These are phyloP conservation scores for Gossypium mustelinum DNA, from an alignment of 345 rosid genomes.

Conservation along the genomic window DNA sequence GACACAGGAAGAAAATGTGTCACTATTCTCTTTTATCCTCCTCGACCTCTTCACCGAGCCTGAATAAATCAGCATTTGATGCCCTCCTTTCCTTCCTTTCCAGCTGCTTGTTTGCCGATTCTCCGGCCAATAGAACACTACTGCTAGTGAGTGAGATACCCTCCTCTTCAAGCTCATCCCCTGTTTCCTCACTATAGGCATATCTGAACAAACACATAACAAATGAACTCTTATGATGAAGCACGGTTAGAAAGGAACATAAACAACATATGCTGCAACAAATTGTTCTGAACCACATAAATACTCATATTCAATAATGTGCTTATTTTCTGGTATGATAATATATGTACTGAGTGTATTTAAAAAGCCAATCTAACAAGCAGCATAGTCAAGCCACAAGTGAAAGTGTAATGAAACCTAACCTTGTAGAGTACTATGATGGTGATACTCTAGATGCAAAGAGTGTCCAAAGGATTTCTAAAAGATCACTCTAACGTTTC, in stretches of 20 bases:
- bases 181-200: constrained; percentile 34
- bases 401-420: no score
- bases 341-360: no score
- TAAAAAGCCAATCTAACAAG: no score
- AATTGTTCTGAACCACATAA: background rate
- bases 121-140: constrained; percentile 30
- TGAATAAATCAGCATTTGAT: constrained; percentile 24
- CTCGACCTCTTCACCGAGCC: constrained; percentile 30
- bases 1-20: background rate
- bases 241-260: background rate
- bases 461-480: background rate
- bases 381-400: no score
- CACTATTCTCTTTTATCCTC: constrained; percentile 35
- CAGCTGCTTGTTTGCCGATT: constrained; percentile 27
- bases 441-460: background rate
- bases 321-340: no score
- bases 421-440: background rate
- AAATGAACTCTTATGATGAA: background rate
- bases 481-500: background rate
- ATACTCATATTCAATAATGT: no score
- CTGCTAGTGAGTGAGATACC: constrained; percentile 27
- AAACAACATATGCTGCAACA: background rate
- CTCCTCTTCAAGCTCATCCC: constrained; percentile 37
- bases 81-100: constrained; percentile 35
- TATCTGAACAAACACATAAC: constrained; percentile 26